Base-by-base conservation (phyloP, 2,329 filamentous ascomycete species). In the Aspergillus sp. region DNA sequence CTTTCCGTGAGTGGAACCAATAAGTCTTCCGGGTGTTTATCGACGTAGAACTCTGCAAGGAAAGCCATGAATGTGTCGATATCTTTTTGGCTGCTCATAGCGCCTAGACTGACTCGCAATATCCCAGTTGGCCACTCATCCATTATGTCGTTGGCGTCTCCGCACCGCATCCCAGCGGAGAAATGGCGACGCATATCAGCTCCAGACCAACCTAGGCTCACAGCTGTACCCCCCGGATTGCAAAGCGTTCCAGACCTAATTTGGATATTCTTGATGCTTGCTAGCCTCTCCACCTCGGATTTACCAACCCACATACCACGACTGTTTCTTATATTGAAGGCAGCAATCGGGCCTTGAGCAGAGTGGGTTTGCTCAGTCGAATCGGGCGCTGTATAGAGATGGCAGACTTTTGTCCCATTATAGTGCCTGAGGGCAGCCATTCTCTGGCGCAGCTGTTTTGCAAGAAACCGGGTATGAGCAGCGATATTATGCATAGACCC, bases 231-330 rank as follows among this genome's bases (percentile, higher is more conserved):
- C 9, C 93, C 95, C 1, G 95, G 93, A 66, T 96, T 97, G 75
- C 95, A 99, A 1, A 97, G 80, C 0, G 91, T 89, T 5, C 95
- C 95, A 1, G 91, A 96, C 38, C 95, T 85, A 17, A 98, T 77
- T 67, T 97, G 91, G 42, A 98, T 89, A 48, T 85, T 84, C 62
- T 89, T 90, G 18, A 96, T 79, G 2, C 84, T 82, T 6, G 92
- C 89, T 20, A 97, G 79, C 71, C 93, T 96, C 70, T 98, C 93
- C 17, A 98, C 86, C 69, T 98, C 93, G 13, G 85, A 81, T 60
- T 93, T 88, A 62, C 90, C 90, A 51, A 95, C 73, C 89, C 91
- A 96, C 26, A 83, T 83, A 0, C 90, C 89, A 8, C 78, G 70
- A 18, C 83, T 82, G 62, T 88, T 90, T 50, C 78, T 82, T 32